Percentiles rank a stretch among this genome's conserved stretches.
These are phyloP conservation scores for Saksenaea vasiformis DNA, from an alignment of 371 early-diverging fungal species.

Conservation along the genomic window DNA sequence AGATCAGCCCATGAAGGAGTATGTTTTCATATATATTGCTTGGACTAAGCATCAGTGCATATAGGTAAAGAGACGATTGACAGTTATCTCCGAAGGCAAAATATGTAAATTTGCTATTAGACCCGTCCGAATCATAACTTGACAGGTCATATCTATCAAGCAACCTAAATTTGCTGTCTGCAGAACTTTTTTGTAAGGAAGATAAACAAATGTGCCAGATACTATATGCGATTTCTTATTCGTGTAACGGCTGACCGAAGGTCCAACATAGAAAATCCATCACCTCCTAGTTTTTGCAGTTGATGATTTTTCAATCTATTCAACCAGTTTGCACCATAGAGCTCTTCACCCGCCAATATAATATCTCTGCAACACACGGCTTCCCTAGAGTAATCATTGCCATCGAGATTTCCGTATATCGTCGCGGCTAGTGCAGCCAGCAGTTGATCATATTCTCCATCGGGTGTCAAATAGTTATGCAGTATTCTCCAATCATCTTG, in stretches of 20 bases:
- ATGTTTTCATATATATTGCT: too few relatives aligned
- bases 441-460: neutral
- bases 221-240: neutral
- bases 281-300: neutral
- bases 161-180: too few relatives aligned
- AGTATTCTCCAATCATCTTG: neutral
- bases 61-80: too few relatives aligned
- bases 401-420: neutral
- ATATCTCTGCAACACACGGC: neutral
- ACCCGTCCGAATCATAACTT: too few relatives aligned
- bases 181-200: neutral
- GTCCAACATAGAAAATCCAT: neutral
- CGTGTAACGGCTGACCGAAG: neutral
- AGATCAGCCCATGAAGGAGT: too few relatives aligned
- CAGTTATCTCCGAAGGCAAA: too few relatives aligned
- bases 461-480: neutral
- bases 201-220: neutral
- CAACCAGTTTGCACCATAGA: neutral
- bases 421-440: neutral
- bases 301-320: neutral
- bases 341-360: neutral
- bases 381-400: neutral
- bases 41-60: too few relatives aligned
- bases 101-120: too few relatives aligned
- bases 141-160: too few relatives aligned